Evolutionary conservation across 768 basidiomycete species (phyloP), one percentile per base, ranked within the genome.

Genomic region (Tricholomella constricta): DNA sequence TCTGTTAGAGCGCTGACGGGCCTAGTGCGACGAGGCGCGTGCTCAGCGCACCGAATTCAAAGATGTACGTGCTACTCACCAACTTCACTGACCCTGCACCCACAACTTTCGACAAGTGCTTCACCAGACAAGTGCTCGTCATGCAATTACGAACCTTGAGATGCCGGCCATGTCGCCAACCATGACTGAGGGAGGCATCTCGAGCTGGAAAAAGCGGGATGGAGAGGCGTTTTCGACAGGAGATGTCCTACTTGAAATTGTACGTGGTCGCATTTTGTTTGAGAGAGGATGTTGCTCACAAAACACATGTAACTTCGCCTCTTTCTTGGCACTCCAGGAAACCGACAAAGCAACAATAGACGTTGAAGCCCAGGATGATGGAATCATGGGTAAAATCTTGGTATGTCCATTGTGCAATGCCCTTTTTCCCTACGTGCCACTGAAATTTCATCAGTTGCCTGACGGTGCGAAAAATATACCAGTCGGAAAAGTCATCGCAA

Each of bases 161-260:
- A 96, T 98, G 93, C 95, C 95, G 4, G 95, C 95, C 53, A 96
- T 98, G 94, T 94, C 90, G 2, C 94, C 94, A 12, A 96, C 93
- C 11, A 94, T 98, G 90, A 94, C 91, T 0, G 94, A 97, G 71
- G 94, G 95, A 38, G 93, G 89, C 2, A 91, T 98, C 57, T 77
- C 92, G 0, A 78, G 78, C 3, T 98, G 96, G 94, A 97, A 96
- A 77, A 88, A 88, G 73, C 79, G 80, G 57, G 88, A 89, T 61
- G 93, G 94, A 15, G 91, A 93, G 54, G 62, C 82, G 0, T 97
- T 94, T 64, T 57, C 74, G 2, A 77, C 88, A 26, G 94, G 94
- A 2, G 94, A 96, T 56, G 89, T 95, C 32, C 71, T 96, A 46
- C 78, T 96, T 43, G 93, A 96, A 77, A 91, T 96, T 61, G 94